A percentile compares a stretch with the other conserved stretches of the same genome.
phyloP scores from a whole-genome alignment of 805 yeast genomes.

The Saccharomycopsis sp. region DNA sequence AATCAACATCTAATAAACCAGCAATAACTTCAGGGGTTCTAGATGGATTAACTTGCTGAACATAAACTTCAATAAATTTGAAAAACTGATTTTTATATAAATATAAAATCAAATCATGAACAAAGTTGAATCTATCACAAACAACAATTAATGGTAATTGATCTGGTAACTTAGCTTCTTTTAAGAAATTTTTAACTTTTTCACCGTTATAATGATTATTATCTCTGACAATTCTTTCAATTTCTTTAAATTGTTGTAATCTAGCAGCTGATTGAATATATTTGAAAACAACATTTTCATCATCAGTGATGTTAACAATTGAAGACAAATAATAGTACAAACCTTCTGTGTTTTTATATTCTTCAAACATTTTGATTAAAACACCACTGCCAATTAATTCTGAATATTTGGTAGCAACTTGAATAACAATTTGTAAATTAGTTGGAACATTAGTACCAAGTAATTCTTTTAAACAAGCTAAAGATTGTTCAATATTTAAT shows the following conservation, averaged over 20 bases:
- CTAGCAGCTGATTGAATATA: conserved; percentile 91
- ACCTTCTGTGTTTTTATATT: conserved; percentile 86
- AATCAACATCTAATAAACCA: conserved; percentile 92
- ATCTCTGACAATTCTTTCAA: conserved; percentile 91
- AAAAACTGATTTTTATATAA: conserved; percentile 92
- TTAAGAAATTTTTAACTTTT: conserved; percentile 92
- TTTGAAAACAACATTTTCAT: conserved; percentile 90
- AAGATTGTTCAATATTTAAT: conserved; percentile 86
- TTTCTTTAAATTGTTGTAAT: conserved; percentile 83
- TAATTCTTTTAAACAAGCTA: conserved; percentile 80
- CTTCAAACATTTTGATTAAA: conserved; percentile 86
- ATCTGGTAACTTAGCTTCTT: conserved; percentile 87
- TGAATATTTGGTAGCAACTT: conserved; percentile 93
- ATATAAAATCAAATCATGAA: conserved; percentile 88
- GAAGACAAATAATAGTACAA: conserved; percentile 88
- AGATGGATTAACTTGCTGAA: conserved; percentile 93
- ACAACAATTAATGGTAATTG: conserved; percentile 95
- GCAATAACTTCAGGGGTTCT: conserved; percentile 96
- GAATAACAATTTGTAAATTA: conserved; percentile 87
- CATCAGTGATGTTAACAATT: conserved; percentile 87
- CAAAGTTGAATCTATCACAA: conserved; percentile 84
- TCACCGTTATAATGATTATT: conserved; percentile 94
- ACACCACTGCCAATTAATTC: conserved; percentile 83
- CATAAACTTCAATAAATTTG: conserved; percentile 95
- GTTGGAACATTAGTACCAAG: conserved; percentile 69